Conservation (phyloP, 495 filamentous ascomycete species). For the Stereocaulon alpinum region DNA sequence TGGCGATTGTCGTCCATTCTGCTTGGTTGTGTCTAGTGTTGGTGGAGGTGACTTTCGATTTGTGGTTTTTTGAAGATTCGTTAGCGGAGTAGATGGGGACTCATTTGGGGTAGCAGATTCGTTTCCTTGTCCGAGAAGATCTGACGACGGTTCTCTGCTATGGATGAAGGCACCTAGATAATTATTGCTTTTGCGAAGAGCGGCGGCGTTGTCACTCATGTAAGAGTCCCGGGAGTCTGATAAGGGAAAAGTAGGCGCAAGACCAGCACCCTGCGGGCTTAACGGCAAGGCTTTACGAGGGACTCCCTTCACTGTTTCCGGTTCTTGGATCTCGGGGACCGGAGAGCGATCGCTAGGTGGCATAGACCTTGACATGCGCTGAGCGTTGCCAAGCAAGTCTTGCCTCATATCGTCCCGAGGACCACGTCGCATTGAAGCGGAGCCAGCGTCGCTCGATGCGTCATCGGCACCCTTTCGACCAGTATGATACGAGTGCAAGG, state of each 20-base stretch:
- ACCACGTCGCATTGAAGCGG: slow-evolving; percentile 34
- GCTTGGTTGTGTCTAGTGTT: slow-evolving; percentile 5
- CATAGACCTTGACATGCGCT: slow-evolving; percentile 53
- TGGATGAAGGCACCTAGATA: slow-evolving; percentile 37
- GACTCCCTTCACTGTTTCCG: slow-evolving; percentile 17
- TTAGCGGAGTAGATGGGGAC: slow-evolving; percentile 16
- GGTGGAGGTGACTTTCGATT: slow-evolving; percentile 18
- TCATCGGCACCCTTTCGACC: slow-evolving; percentile 42
- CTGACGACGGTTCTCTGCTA: slow-evolving; percentile 25
- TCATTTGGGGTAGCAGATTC: slow-evolving; percentile 13
- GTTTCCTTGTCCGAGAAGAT: slow-evolving; percentile 13
- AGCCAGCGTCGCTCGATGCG: slow-evolving; percentile 54
- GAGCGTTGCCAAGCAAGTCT: slow-evolving; percentile 52
- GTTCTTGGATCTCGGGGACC: slow-evolving; percentile 16
- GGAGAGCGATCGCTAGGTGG: slow-evolving; percentile 37
- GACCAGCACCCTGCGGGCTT: slow-evolving; percentile 12
- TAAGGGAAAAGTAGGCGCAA: slow-evolving; percentile 22
- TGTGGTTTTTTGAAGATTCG: slow-evolving; percentile 21
- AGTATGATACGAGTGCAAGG: slow-evolving; percentile 42
- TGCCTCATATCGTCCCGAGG: slow-evolving; percentile 44
- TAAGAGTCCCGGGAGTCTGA: slow-evolving; percentile 28
- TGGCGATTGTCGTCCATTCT: slow-evolving; percentile 6
- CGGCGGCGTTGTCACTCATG: slow-evolving; percentile 24
- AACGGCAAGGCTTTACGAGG: slow-evolving; percentile 19
- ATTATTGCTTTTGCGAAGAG: slow-evolving; percentile 34